phyloP scores from a whole-genome alignment of 2,329 filamentous ascomycete genomes.

The Sclerotinia glacialis region DNA sequence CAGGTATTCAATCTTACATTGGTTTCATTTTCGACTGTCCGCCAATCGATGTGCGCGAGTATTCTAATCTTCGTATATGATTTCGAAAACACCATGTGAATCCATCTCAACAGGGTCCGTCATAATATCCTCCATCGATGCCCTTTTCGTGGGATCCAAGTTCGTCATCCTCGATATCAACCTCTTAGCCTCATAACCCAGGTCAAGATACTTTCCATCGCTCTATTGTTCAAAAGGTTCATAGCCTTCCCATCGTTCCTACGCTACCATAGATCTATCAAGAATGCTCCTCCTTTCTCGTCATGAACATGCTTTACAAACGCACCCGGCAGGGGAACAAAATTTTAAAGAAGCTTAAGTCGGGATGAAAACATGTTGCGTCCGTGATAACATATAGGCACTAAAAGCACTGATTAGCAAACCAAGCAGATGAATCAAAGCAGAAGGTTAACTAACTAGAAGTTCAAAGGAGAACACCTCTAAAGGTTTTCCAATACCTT shows the following conservation, averaged over 20 bases:
- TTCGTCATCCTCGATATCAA: slow-evolving; percentile 39
- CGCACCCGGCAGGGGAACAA: slow-evolving; percentile 35
- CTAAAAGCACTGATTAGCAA: slow-evolving; percentile 18
- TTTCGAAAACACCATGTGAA: slow-evolving; percentile 1
- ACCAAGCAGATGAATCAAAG: slow-evolving; percentile 12
- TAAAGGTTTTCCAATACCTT: slow-evolving; percentile 27
- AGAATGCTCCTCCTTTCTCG: slow-evolving; percentile 32
- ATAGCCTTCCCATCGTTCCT: not conserved
- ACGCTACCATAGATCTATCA: slow-evolving; percentile 24
- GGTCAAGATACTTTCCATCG: slow-evolving; percentile 36
- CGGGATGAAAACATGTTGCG: slow-evolving; percentile 32
- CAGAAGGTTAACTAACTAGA: slow-evolving; percentile 23
- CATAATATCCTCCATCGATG: slow-evolving; percentile 24
- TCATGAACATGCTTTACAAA: slow-evolving; percentile 35
- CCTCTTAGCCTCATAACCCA: slow-evolving; percentile 36
- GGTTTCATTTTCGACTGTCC: too few relatives aligned
- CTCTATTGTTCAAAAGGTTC: slow-evolving; percentile 34
- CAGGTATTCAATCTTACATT: too few relatives aligned
- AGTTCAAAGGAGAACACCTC: slow-evolving; percentile 28
- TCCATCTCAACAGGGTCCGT: slow-evolving; percentile 21
- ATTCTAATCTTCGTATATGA: not conserved
- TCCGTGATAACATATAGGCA: slow-evolving; percentile 35
- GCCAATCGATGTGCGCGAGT: too few relatives aligned
- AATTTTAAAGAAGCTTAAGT: slow-evolving; percentile 38
- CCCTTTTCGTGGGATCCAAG: slow-evolving; percentile 37